Evolutionary conservation across 805 yeast genomes (phyloP).

Genomic region (Metschnikowia rubicola): DNA sequence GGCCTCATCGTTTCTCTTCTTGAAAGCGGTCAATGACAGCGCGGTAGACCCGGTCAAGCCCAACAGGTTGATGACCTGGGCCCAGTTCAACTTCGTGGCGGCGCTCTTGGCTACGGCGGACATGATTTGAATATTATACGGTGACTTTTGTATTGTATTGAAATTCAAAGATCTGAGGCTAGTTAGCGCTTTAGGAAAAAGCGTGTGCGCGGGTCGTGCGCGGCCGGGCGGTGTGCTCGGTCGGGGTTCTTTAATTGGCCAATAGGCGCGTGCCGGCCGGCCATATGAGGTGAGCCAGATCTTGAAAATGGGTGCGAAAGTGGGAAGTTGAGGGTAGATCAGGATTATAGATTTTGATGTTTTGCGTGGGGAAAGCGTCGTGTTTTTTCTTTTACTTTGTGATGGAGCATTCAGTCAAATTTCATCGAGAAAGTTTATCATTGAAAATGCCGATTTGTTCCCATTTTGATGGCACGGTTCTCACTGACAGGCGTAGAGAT

Average conservation of each 20-base stretch:
- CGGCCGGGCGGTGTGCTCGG: constrained; percentile 5
- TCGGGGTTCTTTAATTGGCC: constrained; percentile 15
- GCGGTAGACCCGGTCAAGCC: constrained; percentile 94
- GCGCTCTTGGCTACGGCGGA: constrained; percentile 52
- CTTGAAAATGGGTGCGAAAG: background rate
- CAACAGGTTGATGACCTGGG: constrained; percentile 79
- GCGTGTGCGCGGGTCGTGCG: constrained; percentile 13
- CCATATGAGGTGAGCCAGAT: background rate
- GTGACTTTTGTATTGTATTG: background rate
- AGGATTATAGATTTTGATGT: no score
- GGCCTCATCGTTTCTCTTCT: constrained; percentile 98
- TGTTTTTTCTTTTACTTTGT: no score
- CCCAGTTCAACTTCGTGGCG: constrained; percentile 91
- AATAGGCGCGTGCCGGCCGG: constrained; percentile 4
- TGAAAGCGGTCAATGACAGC: constrained; percentile 81
- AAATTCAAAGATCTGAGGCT: background rate
- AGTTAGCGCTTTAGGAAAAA: background rate
- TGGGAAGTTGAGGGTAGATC: background rate
- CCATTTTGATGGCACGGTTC: no score
- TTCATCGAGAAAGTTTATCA: no score
- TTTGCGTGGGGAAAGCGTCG: no score
- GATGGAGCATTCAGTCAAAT: no score
- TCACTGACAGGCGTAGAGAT: no score
- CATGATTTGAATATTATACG: constrained; percentile 10
- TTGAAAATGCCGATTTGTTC: no score